Conservation (phyloP, 805 yeast genomes). For the Dipodascus geniculatus region DNA sequence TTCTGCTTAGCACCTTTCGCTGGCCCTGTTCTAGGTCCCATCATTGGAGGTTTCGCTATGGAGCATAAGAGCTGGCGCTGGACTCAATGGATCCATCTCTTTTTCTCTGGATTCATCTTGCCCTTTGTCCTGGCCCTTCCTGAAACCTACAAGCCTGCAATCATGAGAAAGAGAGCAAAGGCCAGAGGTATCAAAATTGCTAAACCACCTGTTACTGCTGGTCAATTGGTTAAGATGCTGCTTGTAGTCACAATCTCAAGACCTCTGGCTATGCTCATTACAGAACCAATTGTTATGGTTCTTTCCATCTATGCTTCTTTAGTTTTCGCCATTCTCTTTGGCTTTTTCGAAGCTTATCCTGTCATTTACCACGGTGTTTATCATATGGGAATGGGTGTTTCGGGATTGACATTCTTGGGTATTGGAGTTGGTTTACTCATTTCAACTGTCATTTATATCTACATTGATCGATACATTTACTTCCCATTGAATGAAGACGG, state of each 20-base stretch:
- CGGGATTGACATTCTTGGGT: constrained; percentile 37
- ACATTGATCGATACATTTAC: constrained; percentile 8
- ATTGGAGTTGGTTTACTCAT: constrained; percentile 35
- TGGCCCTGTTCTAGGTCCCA: constrained; percentile 36
- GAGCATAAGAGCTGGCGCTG: constrained; percentile 43
- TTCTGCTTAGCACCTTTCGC: constrained; percentile 45
- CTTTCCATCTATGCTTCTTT: constrained; percentile 41
- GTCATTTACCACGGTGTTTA: constrained; percentile 36
- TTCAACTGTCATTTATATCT: constrained; percentile 21
- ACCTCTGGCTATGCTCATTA: constrained; percentile 56
- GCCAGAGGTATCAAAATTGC: constrained; percentile 57
- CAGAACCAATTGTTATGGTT: constrained; percentile 47
- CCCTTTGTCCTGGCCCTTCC: constrained; percentile 28
- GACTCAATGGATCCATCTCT: constrained; percentile 39
- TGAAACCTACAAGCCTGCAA: constrained; percentile 34
- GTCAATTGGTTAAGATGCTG: constrained; percentile 64
- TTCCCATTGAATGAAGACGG: constrained; percentile 23
- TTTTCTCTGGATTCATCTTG: constrained; percentile 25
- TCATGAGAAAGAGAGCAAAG: constrained; percentile 42
- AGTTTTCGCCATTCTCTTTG: constrained; percentile 40
- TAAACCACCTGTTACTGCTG: not conserved
- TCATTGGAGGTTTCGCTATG: constrained; percentile 40
- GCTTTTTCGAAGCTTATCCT: constrained; percentile 55
- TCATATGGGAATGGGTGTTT: constrained; percentile 36
- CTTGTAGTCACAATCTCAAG: constrained; percentile 76